These are phyloP conservation scores for Nakazawaea populi DNA, from an alignment of 805 yeast genomes.

Conservation along the genomic window DNA sequence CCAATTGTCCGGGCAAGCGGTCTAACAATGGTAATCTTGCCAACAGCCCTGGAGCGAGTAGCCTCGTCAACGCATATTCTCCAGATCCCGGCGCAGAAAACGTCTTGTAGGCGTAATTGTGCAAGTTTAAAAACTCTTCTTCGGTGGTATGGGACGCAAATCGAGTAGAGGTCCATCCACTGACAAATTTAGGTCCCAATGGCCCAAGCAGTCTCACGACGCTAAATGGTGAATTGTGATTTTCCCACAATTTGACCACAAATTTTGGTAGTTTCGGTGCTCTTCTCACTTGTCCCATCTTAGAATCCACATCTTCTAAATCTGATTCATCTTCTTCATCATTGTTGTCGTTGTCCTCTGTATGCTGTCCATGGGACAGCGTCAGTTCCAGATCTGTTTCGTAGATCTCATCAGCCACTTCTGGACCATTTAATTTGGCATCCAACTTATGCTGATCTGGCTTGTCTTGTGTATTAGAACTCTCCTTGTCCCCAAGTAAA, in stretches of 20 bases:
- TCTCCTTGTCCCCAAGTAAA: constrained; percentile 10
- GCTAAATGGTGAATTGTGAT: constrained; percentile 49
- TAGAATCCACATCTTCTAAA: constrained; percentile 14
- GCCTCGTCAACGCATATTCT: constrained; percentile 55
- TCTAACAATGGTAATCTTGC: constrained; percentile 53
- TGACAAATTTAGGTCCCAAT: constrained; percentile 41
- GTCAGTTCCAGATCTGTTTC: constrained; percentile 14
- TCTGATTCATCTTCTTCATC: neutral
- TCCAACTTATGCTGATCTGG: constrained; percentile 1
- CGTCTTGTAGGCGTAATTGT: constrained; percentile 46
- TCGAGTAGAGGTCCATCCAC: constrained; percentile 51
- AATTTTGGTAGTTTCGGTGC: constrained; percentile 27
- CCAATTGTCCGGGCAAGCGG: constrained; percentile 35
- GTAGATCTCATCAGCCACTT: constrained; percentile 16
- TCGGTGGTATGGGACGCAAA: constrained; percentile 23
- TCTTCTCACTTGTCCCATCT: constrained; percentile 5
- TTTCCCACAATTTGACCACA: constrained; percentile 44
- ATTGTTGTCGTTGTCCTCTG: neutral
- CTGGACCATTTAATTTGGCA: constrained; percentile 6
- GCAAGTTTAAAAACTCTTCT: constrained; percentile 34
- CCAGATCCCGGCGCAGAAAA: constrained; percentile 57
- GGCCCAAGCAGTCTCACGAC: constrained; percentile 48
- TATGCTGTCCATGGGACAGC: neutral
- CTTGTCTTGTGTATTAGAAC: constrained; percentile 7
- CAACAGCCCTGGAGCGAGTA: constrained; percentile 52